These are phyloP conservation scores for slime mould (Dictyostelium discoideum) DNA, from an alignment of 78 protist genomes.

Conservation along the genomic window dicty_2.7 NC_007089.4:3304501-3305000, in stretches of 20 bases:
- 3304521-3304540: slow-evolving; percentile 95
- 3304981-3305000: slow-evolving; percentile 84
- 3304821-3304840: slow-evolving; percentile 94
- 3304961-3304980: slow-evolving; percentile 85
- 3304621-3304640: slow-evolving; percentile 90
- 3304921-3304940: slow-evolving; percentile 84
- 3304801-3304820: slow-evolving; percentile 93
- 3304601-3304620: slow-evolving; percentile 85
- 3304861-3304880: slow-evolving; percentile 62
- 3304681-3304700: slow-evolving; percentile 81
- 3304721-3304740: slow-evolving; percentile 93
- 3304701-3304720: slow-evolving; percentile 88
- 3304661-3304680: slow-evolving; percentile 87
- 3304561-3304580: slow-evolving; percentile 66
- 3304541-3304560: slow-evolving; percentile 85
- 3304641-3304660: slow-evolving; percentile 87
- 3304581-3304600: slow-evolving; percentile 51
- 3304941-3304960: slow-evolving; percentile 85
- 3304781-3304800: slow-evolving; percentile 82
- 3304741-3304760: slow-evolving; percentile 93
- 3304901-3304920: slow-evolving; percentile 87
- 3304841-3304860: slow-evolving; percentile 92
- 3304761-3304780: slow-evolving; percentile 90
- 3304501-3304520: slow-evolving; percentile 93
- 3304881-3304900: slow-evolving; percentile 85